These are phyloP conservation scores for Tetrapisispora pingtungensis DNA, from an alignment of 805 yeast species.

Conservation along the genomic window DNA sequence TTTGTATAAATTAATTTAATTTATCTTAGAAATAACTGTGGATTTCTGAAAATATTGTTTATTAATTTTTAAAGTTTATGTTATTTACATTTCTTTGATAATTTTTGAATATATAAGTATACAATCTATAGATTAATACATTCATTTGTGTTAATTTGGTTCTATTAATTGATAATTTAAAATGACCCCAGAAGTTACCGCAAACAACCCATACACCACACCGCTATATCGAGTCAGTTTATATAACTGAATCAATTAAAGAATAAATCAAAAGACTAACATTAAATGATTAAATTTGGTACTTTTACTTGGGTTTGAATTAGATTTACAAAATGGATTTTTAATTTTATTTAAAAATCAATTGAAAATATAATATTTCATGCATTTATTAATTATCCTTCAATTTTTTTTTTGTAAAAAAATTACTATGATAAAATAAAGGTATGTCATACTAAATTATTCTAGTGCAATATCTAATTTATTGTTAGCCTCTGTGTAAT, in stretches of 20 bases:
- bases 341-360: not conserved
- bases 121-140: too few species aligned
- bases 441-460: not conserved
- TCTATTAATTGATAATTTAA: too few species aligned
- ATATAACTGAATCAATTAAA: constrained; percentile 1
- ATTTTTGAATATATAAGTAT: too few species aligned
- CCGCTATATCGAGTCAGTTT: not conserved
- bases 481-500: constrained; percentile 2
- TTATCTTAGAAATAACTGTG: too few species aligned
- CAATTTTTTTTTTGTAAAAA: too few species aligned
- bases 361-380: not conserved
- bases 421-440: too few species aligned
- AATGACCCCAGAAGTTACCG: not conserved
- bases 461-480: constrained; percentile 1
- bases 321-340: not conserved
- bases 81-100: too few species aligned
- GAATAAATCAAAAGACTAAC: constrained; percentile 3
- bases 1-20: too few species aligned
- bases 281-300: not conserved
- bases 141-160: too few species aligned
- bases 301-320: constrained; percentile 1
- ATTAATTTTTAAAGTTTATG: too few species aligned
- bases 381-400: too few species aligned
- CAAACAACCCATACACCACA: constrained; percentile 3
- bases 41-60: too few species aligned